These are phyloP conservation scores for Onygenales sp. DNA, from an alignment of 2,329 filamentous ascomycete species.

Conservation along the genomic window DNA sequence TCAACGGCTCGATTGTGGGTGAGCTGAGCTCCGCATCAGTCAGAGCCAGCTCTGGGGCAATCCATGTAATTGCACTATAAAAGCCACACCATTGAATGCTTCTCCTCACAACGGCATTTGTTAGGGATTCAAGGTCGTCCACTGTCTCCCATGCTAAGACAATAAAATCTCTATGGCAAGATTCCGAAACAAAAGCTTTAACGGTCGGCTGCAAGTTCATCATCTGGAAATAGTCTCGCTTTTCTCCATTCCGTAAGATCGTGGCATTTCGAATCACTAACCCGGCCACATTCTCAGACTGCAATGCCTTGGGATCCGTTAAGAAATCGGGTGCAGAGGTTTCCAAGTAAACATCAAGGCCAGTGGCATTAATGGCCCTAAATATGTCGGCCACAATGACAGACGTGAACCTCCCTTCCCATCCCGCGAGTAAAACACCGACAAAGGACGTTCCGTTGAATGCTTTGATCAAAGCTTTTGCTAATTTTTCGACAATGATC, in stretches of 20 bases:
- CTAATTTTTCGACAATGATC: slow-evolving; percentile 20
- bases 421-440: slow-evolving; percentile 35
- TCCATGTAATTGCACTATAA: slow-evolving; percentile 38
- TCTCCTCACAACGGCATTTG: slow-evolving; percentile 35
- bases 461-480: slow-evolving; percentile 15
- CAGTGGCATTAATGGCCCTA: slow-evolving; percentile 24
- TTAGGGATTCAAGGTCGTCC: slow-evolving; percentile 26
- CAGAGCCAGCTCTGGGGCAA: slow-evolving; percentile 29
- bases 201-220: slow-evolving; percentile 30
- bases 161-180: slow-evolving; percentile 34
- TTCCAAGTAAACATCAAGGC: slow-evolving; percentile 36
- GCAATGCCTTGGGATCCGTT: slow-evolving; percentile 24
- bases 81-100: slow-evolving; percentile 39
- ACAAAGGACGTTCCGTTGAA: slow-evolving; percentile 25
- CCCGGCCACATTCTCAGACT: slow-evolving; percentile 26
- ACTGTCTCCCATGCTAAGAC: slow-evolving; percentile 39
- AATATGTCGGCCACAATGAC: slow-evolving; percentile 22
- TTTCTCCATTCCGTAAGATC: slow-evolving; percentile 31
- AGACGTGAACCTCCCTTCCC: slow-evolving; percentile 25
- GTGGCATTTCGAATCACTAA: slow-evolving; percentile 34
- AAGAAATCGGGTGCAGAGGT: slow-evolving; percentile 32
- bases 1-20: slow-evolving; percentile 29
- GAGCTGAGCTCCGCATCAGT: slow-evolving; percentile 24
- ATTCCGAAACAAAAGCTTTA: slow-evolving; percentile 37
- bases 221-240: slow-evolving; percentile 38